phyloP scores from a whole-genome alignment of 179 eudicot genomes.

The Corrigiola litoralis region DNA sequence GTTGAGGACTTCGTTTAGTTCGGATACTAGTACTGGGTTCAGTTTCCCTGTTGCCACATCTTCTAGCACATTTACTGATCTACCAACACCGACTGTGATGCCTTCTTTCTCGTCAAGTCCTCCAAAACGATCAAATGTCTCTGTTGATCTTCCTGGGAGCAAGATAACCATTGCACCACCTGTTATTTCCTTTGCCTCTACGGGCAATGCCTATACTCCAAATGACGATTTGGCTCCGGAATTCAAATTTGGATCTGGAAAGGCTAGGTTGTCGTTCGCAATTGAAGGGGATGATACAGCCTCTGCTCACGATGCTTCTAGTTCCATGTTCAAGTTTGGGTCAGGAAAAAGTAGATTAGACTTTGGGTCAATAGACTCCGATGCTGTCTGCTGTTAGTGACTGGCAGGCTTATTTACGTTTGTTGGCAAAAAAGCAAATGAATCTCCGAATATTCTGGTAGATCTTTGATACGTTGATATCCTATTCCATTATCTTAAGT shows the following conservation, averaged over 20 bases:
- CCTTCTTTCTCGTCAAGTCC: conserved; percentile 45
- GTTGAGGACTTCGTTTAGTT: conserved; percentile 23
- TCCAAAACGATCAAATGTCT: conserved; percentile 27
- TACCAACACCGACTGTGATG: conserved; percentile 82
- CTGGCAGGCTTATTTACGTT: neutral
- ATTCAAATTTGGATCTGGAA: conserved; percentile 43
- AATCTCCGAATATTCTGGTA: neutral
- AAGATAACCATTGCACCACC: conserved; percentile 43
- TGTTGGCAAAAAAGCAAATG: neutral
- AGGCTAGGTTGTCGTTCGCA: conserved; percentile 25
- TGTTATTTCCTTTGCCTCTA: conserved; percentile 53
- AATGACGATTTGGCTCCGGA: conserved; percentile 35
- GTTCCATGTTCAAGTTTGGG: conserved; percentile 61
- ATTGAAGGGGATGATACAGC: conserved; percentile 18
- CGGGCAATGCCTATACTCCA: conserved; percentile 26
- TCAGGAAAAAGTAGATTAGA: conserved; percentile 52
- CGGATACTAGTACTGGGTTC: conserved; percentile 47
- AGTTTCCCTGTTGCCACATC: conserved; percentile 56
- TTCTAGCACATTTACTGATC: conserved; percentile 51
- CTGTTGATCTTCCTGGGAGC: conserved; percentile 33
- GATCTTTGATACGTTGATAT: conserved; percentile 8
- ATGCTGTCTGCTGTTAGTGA: conserved; percentile 42
- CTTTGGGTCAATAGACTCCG: conserved; percentile 49
- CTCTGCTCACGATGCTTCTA: conserved; percentile 28
- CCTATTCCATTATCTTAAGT: neutral